Base-by-base conservation (phyloP, 192 early-diverging fungal species). In the Tieghemiomyces parasiticus region DNA sequence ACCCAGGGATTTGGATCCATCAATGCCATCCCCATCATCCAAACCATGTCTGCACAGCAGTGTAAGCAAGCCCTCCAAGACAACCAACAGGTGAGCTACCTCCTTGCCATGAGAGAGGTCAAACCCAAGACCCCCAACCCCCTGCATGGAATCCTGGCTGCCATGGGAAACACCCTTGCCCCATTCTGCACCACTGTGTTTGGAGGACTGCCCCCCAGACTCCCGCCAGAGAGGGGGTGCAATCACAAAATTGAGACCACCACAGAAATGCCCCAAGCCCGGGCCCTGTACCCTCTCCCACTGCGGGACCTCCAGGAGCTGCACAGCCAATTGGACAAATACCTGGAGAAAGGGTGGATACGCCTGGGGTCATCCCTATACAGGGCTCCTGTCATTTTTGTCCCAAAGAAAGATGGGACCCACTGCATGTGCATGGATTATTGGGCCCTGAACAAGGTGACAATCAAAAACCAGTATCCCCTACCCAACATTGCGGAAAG, bases 401-500 rank as follows among this genome's bases (percentile, higher is more conserved):
- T 71, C 0, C 32, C 31, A 0, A 79, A 80, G 63, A 72, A 71
- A 35, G 68, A 78, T 63, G 74, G 76, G 1, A 47, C 47, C 25
- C 35, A 68, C n/a, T 54, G 61, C 2, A 25, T 66, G 19, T 66
- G 71, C 46, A 33, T 81, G 3, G 74, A 81, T 46, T 83, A 79
- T 49, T 50, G 77, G 30, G 72, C 65, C 6, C 51, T 86, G 9
- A 83, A 82, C 61, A 50, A 4, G 10, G 26, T 69, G 0, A 81
- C 76, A 0, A 64, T 63, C 0, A 45, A 65, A 42, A 69, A 85
- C 55, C 63, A 63, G 10, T 78, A 76, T 46, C 75, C 78, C 3
- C 46, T 81, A 4, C 79, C 81, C 0, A 28, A 64, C 29, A 77
- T 81, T 20, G 63, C 76, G 4, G 69, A 80, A 1, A 24, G 69